These are phyloP conservation scores for Aphelidium insulamus DNA, from an alignment of 371 early-diverging fungal species.

Conservation along the genomic window DNA sequence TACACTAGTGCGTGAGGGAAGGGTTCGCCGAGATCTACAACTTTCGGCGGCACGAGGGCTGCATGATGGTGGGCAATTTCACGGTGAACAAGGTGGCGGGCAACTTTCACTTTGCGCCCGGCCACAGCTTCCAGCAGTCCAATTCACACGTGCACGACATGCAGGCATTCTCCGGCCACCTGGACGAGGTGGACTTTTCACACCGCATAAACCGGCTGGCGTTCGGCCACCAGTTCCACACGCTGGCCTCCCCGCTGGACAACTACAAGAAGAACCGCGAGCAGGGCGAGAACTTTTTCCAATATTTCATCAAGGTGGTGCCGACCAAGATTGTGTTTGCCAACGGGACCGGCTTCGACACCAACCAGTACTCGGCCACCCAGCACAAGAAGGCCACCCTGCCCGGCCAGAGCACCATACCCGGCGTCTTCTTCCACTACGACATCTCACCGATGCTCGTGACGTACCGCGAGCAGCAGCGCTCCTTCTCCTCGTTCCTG, in stretches of 20 bases:
- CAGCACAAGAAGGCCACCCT: slow-evolving; percentile 32
- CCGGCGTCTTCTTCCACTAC: slow-evolving; percentile 77
- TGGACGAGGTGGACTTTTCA: slow-evolving; percentile 40
- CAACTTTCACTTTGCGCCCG: slow-evolving; percentile 83
- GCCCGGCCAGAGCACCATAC: background rate
- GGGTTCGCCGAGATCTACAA: too few relatives aligned
- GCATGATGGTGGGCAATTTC: slow-evolving; percentile 56
- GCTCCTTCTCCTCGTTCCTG: slow-evolving; percentile 64
- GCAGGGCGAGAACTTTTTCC: slow-evolving; percentile 22
- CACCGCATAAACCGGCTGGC: slow-evolving; percentile 61
- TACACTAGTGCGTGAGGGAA: too few relatives aligned
- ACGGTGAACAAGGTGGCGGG: slow-evolving; percentile 76
- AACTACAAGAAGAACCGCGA: slow-evolving; percentile 20
- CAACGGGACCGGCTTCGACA: slow-evolving; percentile 31
- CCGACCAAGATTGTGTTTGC: slow-evolving; percentile 52
- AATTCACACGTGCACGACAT: slow-evolving; percentile 71
- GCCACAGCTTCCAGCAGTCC: slow-evolving; percentile 51
- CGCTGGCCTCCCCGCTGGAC: slow-evolving; percentile 56
- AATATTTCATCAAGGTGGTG: slow-evolving; percentile 85
- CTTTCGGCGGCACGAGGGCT: slow-evolving; percentile 65
- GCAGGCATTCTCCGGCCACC: slow-evolving; percentile 20
- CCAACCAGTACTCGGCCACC: slow-evolving; percentile 87
- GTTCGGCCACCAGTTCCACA: slow-evolving; percentile 44
- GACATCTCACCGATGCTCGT: slow-evolving; percentile 95
- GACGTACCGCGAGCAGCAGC: slow-evolving; percentile 51